Evolutionary conservation across 257 asterid genomes (phyloP).

Genomic region (Jaltomata sinuosa): DNA sequence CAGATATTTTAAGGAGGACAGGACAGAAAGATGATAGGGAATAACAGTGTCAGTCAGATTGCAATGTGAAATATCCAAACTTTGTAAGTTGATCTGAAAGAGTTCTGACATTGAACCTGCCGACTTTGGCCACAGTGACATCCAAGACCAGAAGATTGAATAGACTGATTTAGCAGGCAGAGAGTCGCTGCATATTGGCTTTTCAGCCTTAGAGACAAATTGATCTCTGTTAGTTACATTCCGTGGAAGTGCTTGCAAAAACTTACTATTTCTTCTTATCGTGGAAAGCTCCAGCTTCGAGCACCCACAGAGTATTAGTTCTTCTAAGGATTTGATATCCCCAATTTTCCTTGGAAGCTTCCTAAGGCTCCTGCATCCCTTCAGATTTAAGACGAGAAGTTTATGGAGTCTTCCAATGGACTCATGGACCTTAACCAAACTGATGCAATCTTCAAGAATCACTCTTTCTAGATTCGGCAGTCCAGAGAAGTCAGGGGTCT

Average conservation of each 20-base stretch:
- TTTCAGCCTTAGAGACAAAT: background rate
- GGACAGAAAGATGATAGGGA: background rate
- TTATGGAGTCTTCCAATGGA: slow-evolving; percentile 5
- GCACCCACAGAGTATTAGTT: slow-evolving; percentile 2
- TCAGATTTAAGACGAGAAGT: background rate
- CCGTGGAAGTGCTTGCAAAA: background rate
- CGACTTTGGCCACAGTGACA: background rate
- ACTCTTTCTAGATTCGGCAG: background rate
- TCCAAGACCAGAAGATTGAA: slow-evolving; percentile 3
- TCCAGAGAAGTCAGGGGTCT: slow-evolving; percentile 13
- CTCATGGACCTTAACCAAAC: slow-evolving; percentile 4
- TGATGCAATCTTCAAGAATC: slow-evolving; percentile 6
- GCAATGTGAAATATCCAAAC: background rate
- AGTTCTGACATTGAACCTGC: background rate
- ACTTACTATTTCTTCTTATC: background rate
- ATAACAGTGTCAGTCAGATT: background rate
- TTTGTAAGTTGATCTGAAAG: background rate
- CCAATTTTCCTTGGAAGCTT: slow-evolving; percentile 2
- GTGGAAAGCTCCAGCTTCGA: background rate
- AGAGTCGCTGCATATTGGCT: background rate
- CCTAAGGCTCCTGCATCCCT: background rate
- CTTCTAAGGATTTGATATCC: slow-evolving; percentile 2
- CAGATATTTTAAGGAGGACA: background rate
- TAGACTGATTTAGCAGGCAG: background rate
- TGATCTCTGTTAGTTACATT: background rate